A percentile compares a stretch with the other conserved stretches of the same genome.
These are phyloP conservation scores for Cicer yamashitae DNA, from an alignment of 306 rosid genomes.

Conservation along the genomic window DNA sequence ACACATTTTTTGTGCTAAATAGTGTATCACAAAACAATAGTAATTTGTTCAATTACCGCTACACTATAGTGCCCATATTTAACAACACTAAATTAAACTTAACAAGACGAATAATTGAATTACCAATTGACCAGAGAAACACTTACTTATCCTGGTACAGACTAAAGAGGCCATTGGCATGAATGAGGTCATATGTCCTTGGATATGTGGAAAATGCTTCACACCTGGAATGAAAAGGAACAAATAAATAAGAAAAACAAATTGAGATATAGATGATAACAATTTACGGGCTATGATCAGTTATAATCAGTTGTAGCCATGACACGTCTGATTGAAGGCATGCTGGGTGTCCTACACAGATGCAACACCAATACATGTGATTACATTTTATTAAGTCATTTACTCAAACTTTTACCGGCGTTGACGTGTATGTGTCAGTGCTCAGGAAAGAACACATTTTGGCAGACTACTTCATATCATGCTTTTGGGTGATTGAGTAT, in stretches of 20 bases:
- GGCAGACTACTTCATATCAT: not conserved
- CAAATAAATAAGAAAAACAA: slow-evolving; percentile 14
- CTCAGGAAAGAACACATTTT: not conserved
- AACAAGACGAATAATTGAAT: slow-evolving; percentile 29
- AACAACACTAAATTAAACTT: not conserved
- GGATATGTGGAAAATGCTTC: slow-evolving; percentile 96
- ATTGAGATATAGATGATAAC: not conserved
- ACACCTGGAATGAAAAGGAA: slow-evolving; percentile 65
- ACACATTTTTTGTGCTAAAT: too few relatives aligned
- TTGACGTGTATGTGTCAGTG: too few relatives aligned
- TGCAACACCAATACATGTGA: too few relatives aligned
- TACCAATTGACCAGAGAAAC: slow-evolving; percentile 21
- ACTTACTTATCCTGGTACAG: slow-evolving; percentile 84
- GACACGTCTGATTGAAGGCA: too few relatives aligned
- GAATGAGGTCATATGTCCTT: slow-evolving; percentile 96
- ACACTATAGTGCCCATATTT: too few relatives aligned
- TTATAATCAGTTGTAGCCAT: not conserved
- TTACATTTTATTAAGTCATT: too few relatives aligned
- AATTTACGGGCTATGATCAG: not conserved
- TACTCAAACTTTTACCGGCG: too few relatives aligned
- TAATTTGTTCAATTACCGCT: too few relatives aligned
- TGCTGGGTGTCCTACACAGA: too few relatives aligned
- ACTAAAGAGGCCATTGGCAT: slow-evolving; percentile 80
- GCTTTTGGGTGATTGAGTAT: not conserved
- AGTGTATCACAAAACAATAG: too few relatives aligned